Evolutionary conservation across 2,329 filamentous ascomycete genomes (phyloP).

Genomic region (Aspergillus pseudoterreus): DNA sequence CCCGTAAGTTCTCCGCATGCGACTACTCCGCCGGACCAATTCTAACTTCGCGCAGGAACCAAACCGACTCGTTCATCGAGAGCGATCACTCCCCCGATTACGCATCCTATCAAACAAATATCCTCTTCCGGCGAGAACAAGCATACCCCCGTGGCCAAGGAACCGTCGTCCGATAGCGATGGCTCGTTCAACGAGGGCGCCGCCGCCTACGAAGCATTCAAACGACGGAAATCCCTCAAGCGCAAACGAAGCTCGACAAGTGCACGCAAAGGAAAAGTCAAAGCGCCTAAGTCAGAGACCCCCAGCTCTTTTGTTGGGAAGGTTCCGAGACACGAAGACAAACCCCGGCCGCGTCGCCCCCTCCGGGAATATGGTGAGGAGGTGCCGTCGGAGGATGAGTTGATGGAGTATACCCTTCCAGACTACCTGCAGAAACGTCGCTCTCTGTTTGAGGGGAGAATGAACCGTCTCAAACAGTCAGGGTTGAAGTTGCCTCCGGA

Average conservation of each 20-base stretch:
- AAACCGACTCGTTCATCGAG: not conserved
- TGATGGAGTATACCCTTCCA: slow-evolving; percentile 61
- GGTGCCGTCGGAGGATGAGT: slow-evolving; percentile 50
- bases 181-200: slow-evolving; percentile 38
- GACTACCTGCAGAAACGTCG: slow-evolving; percentile 70
- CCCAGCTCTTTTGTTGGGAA: slow-evolving; percentile 37
- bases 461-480: slow-evolving; percentile 58
- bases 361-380: slow-evolving; percentile 41
- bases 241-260: slow-evolving; percentile 50
- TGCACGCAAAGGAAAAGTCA: slow-evolving; percentile 45
- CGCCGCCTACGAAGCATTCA: slow-evolving; percentile 59
- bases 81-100: not conserved
- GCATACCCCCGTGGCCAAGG: slow-evolving; percentile 14
- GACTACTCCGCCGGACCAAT: not conserved
- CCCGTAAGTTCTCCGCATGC: slow-evolving; percentile 10
- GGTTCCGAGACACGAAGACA: slow-evolving; percentile 25
- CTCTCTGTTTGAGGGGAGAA: slow-evolving; percentile 62
- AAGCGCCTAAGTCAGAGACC: slow-evolving; percentile 41
- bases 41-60: slow-evolving; percentile 13
- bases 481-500: slow-evolving; percentile 74
- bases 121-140: slow-evolving; percentile 12
- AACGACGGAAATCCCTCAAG: slow-evolving; percentile 55
- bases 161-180: slow-evolving; percentile 23
- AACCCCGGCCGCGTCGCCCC: slow-evolving; percentile 23
- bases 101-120: slow-evolving; percentile 6